These are phyloP conservation scores for Russula compacta DNA, from an alignment of 768 basidiomycete genomes.

Conservation along the genomic window DNA sequence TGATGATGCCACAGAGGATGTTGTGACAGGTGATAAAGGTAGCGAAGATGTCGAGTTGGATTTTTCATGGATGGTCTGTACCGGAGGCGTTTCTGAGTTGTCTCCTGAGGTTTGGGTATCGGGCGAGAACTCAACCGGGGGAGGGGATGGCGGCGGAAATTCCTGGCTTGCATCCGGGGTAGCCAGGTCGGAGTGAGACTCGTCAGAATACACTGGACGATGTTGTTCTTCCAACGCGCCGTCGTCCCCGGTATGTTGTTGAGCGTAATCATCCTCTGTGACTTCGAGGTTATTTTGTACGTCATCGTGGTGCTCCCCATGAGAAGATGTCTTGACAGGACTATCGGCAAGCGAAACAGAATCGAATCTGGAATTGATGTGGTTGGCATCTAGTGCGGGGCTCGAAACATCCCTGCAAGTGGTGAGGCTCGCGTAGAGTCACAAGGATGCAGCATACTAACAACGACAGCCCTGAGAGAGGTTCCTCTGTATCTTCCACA, in stretches of 20 bases:
- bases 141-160: conserved; percentile 4
- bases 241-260: not conserved
- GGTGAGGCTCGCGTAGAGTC: not conserved
- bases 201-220: not conserved
- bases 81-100: not conserved
- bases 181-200: not conserved
- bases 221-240: not conserved
- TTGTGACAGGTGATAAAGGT: conserved; percentile 27
- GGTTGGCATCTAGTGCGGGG: conserved; percentile 22
- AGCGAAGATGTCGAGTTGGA: conserved; percentile 21
- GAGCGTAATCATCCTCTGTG: not conserved
- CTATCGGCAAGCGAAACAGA: conserved; percentile 10
- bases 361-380: conserved; percentile 5
- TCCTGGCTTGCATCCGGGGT: not conserved
- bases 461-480: not conserved
- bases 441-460: conserved; percentile 2
- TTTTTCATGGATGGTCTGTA: not conserved
- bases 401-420: conserved; percentile 26
- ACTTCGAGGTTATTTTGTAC: not conserved
- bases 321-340: not conserved
- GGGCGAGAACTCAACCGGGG: conserved; percentile 2
- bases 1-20: conserved; percentile 25
- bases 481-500: conserved; percentile 14
- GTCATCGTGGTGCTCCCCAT: not conserved
- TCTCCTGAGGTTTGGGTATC: conserved; percentile 16